Percentiles rank a stretch among this genome's conserved stretches.
Evolutionary conservation across 2,329 filamentous ascomycete genomes (phyloP).

Genomic region (Microsporum canis): DNA sequence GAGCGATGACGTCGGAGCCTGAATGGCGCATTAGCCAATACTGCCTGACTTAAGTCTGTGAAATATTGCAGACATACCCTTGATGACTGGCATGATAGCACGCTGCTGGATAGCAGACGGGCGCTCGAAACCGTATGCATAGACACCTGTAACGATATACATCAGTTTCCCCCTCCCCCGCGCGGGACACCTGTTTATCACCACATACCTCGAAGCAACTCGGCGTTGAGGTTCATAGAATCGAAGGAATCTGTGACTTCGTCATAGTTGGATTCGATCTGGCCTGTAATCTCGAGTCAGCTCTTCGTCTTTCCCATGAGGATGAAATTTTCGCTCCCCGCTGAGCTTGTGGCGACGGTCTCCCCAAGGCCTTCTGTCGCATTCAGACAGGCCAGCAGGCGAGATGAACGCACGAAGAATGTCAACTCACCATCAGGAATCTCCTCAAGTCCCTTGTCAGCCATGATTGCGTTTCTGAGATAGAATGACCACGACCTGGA

Average conservation of each 20-base stretch:
- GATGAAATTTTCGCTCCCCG: neutral
- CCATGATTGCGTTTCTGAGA: constrained; percentile 77
- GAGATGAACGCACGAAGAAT: neutral
- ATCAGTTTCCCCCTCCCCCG: constrained; percentile 11
- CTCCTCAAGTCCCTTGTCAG: constrained; percentile 98
- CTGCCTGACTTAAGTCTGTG: neutral
- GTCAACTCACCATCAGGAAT: constrained; percentile 74
- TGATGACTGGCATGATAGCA: constrained; percentile 99
- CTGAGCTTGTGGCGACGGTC: neutral
- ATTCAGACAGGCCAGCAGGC: neutral
- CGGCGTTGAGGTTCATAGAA: constrained; percentile 90
- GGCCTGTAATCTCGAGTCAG: constrained; percentile 48
- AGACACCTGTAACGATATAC: constrained; percentile 54
- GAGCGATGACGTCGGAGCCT: constrained; percentile 98
- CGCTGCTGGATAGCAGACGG: constrained; percentile 99
- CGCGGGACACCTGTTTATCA: neutral
- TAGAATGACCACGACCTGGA: constrained; percentile 57
- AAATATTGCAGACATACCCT: constrained; percentile 54
- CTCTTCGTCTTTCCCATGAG: neutral
- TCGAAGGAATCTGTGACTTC: constrained; percentile 99
- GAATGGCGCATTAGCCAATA: constrained; percentile 12
- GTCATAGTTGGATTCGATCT: constrained; percentile 99
- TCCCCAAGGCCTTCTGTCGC: neutral
- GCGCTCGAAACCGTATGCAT: constrained; percentile 99
- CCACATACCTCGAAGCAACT: constrained; percentile 80